phyloP scores from a whole-genome alignment of 805 yeast genomes.

The Wickerhamiella occidentalis region DNA sequence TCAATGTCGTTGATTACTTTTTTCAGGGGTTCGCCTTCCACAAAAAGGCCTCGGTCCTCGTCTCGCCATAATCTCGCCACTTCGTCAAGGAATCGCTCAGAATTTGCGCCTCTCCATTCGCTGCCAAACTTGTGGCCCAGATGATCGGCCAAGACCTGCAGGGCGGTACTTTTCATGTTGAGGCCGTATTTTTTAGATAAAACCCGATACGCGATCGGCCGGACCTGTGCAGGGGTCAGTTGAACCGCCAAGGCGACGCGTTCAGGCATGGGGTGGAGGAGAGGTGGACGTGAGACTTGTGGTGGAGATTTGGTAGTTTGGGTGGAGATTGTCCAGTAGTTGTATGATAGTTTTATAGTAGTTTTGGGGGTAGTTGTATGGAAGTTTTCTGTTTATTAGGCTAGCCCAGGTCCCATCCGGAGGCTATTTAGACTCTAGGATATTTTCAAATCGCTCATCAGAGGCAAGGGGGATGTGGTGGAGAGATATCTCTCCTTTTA shows the following conservation, averaged over 20 bases:
- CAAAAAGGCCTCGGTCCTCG: slow-evolving; percentile 75
- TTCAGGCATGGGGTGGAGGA: neutral
- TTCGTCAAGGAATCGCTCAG: slow-evolving; percentile 58
- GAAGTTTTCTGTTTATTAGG: no score
- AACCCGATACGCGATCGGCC: slow-evolving; percentile 86
- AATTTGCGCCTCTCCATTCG: slow-evolving; percentile 65
- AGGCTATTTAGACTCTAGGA: no score
- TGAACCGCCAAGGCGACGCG: slow-evolving; percentile 53
- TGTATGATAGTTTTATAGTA: no score
- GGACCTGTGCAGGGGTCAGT: slow-evolving; percentile 65
- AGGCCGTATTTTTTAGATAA: slow-evolving; percentile 87
- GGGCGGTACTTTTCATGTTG: slow-evolving; percentile 76
- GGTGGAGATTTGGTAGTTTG: no score
- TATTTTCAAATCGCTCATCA: no score
- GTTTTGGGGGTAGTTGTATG: no score
- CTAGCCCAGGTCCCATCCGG: no score
- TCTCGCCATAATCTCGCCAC: slow-evolving; percentile 77
- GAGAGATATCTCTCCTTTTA: no score
- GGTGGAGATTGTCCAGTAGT: no score
- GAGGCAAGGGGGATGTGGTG: no score
- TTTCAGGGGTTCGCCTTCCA: slow-evolving; percentile 60
- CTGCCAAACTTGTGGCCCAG: slow-evolving; percentile 69
- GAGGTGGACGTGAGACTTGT: no score
- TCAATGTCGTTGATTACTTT: slow-evolving; percentile 51
- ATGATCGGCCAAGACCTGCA: slow-evolving; percentile 57